Evolutionary conservation across 139 green algal species (phyloP).

Genomic region (Zygnema circumcarinatum): DNA sequence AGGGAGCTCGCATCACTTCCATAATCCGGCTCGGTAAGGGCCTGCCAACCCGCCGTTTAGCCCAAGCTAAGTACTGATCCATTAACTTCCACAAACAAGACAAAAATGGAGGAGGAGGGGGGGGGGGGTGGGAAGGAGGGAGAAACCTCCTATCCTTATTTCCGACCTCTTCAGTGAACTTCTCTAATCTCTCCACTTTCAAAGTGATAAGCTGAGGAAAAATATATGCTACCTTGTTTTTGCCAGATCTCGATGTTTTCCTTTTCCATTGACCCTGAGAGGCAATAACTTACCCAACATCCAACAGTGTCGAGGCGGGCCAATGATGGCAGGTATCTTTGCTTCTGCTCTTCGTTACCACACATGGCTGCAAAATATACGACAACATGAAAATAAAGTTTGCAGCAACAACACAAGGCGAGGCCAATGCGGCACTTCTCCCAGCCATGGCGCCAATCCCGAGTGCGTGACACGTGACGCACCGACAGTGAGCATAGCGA

Average conservation of each 20-base stretch:
- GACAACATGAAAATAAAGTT: too few species aligned
- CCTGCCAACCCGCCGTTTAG: conserved; percentile 65
- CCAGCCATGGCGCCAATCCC: too few species aligned
- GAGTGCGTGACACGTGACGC: too few species aligned
- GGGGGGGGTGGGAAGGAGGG: too few species aligned
- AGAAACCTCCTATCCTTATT: neutral
- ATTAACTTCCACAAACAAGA: conserved; percentile 8
- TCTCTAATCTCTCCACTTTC: neutral
- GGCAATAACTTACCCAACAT: conserved; percentile 46
- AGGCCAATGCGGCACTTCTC: too few species aligned
- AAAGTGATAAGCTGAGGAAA: too few species aligned
- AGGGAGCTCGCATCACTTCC: conserved; percentile 85
- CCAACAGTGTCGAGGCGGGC: conserved; percentile 43
- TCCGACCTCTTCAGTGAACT: neutral
- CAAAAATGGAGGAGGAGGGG: neutral
- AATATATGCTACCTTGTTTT: too few species aligned
- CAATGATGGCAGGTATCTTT: conserved; percentile 81
- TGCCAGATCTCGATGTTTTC: too few species aligned
- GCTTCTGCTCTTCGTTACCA: conserved; percentile 88
- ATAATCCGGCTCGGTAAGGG: conserved; percentile 89
- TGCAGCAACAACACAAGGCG: too few species aligned
- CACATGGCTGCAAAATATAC: conserved; percentile 61
- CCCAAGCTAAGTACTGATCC: conserved; percentile 6
- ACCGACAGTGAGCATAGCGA: conserved; percentile 87
- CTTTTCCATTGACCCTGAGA: too few species aligned